These are phyloP conservation scores for Poronia punctata DNA, from an alignment of 495 filamentous ascomycete species.

Conservation along the genomic window DNA sequence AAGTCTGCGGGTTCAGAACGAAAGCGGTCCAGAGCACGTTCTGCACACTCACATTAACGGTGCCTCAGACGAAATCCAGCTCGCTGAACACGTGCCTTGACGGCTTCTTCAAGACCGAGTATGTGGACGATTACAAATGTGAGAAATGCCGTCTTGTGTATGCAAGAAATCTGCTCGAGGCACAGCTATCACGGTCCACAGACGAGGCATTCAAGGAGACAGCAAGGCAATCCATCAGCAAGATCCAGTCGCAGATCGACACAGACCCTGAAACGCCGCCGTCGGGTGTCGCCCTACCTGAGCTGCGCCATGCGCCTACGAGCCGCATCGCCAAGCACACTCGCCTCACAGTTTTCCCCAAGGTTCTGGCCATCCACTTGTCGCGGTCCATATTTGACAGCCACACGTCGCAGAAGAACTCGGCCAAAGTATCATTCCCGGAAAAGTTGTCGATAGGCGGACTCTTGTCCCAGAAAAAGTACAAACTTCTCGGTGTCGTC, in stretches of 20 bases:
- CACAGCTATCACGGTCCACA: slow-evolving; percentile 29
- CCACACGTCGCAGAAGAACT: slow-evolving; percentile 79
- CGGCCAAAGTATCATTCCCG: slow-evolving; percentile 86
- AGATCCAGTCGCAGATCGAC: slow-evolving; percentile 55
- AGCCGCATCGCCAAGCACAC: slow-evolving; percentile 80
- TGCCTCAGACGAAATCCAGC: slow-evolving; percentile 60
- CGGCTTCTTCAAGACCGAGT: slow-evolving; percentile 86
- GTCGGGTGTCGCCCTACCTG: slow-evolving; percentile 66
- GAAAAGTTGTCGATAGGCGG: slow-evolving; percentile 76
- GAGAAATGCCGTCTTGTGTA: slow-evolving; percentile 85
- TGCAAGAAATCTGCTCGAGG: slow-evolving; percentile 40
- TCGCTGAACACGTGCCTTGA: slow-evolving; percentile 68
- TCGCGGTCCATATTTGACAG: slow-evolving; percentile 85
- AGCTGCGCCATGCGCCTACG: slow-evolving; percentile 64
- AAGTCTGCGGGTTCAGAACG: slow-evolving; percentile 81
- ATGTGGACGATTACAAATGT: slow-evolving; percentile 94
- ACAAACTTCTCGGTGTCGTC: slow-evolving; percentile 80
- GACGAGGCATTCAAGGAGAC: slow-evolving; percentile 43
- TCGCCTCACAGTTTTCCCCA: slow-evolving; percentile 78
- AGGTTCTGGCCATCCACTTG: slow-evolving; percentile 83
- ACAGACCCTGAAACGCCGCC: slow-evolving; percentile 72
- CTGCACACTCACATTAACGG: slow-evolving; percentile 85
- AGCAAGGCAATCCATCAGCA: slow-evolving; percentile 40
- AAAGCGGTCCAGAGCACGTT: slow-evolving; percentile 77
- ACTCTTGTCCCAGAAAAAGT: slow-evolving; percentile 67